phyloP scores from a whole-genome alignment of 2,329 filamentous ascomycete genomes.

The Monilinia laxa region DNA sequence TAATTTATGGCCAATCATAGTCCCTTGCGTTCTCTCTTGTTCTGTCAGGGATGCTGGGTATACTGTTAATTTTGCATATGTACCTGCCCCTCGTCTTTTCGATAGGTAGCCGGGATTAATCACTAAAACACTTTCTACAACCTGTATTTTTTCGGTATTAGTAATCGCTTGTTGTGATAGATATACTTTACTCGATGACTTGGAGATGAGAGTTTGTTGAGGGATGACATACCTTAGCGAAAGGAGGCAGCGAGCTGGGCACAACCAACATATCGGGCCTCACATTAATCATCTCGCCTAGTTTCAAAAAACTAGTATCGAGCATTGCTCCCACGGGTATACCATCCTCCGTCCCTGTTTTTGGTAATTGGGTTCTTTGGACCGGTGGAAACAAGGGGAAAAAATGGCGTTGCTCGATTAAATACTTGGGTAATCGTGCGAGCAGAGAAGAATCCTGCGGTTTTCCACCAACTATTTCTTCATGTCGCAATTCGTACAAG shows the following conservation, averaged over 20 bases:
- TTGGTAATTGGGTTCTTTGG: slow-evolving; percentile 65
- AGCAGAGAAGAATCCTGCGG: slow-evolving; percentile 47
- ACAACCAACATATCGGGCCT: slow-evolving; percentile 80
- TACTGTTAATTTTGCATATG: slow-evolving; percentile 77
- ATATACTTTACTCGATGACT: neutral
- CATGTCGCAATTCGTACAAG: slow-evolving; percentile 74
- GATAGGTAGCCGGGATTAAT: slow-evolving; percentile 89
- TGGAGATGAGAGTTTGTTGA: neutral
- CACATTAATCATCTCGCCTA: slow-evolving; percentile 87
- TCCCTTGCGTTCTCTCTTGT: slow-evolving; percentile 55
- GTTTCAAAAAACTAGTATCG: slow-evolving; percentile 79
- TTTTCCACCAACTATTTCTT: slow-evolving; percentile 64
- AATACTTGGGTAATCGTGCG: slow-evolving; percentile 68
- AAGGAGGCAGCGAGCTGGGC: slow-evolving; percentile 80
- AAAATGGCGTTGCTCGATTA: slow-evolving; percentile 89
- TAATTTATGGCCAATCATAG: slow-evolving; percentile 69
- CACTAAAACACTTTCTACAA: slow-evolving; percentile 83
- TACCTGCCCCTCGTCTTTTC: slow-evolving; percentile 80
- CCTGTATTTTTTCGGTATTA: slow-evolving; percentile 50
- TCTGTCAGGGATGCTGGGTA: slow-evolving; percentile 62
- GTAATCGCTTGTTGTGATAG: neutral
- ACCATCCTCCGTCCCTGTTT: slow-evolving; percentile 59
- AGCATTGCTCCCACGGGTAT: slow-evolving; percentile 72
- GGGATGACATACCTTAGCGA: slow-evolving; percentile 69
- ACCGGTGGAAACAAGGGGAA: slow-evolving; percentile 84